These are phyloP conservation scores for Fusarium falciforme DNA, from an alignment of 2,329 filamentous ascomycete species.

Conservation along the genomic window DNA sequence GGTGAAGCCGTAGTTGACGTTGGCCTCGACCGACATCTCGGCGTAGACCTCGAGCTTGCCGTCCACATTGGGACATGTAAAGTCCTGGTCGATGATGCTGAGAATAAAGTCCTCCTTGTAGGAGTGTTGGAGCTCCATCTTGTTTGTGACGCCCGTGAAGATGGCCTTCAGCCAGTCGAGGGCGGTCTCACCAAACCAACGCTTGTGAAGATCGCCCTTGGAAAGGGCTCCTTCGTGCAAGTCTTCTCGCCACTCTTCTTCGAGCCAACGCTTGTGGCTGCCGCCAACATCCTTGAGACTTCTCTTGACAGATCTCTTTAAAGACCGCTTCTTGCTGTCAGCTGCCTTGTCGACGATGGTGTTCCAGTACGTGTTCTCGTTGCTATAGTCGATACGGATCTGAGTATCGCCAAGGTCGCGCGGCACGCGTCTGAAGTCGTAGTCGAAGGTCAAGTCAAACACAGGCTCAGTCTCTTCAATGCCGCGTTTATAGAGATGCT, in stretches of 20 bases:
- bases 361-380: constrained; percentile 53
- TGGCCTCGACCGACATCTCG: constrained; percentile 33
- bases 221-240: constrained; percentile 42
- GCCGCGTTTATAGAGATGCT: not conserved
- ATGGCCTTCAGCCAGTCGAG: constrained; percentile 45
- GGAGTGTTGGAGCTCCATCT: constrained; percentile 39
- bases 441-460: constrained; percentile 55
- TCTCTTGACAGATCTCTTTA: constrained; percentile 34
- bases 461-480: constrained; percentile 27
- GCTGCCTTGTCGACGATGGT: constrained; percentile 39
- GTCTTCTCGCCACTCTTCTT: constrained; percentile 53
- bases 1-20: constrained; percentile 45
- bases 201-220: constrained; percentile 47
- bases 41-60: constrained; percentile 29
- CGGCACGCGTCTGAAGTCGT: constrained; percentile 50
- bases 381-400: constrained; percentile 55
- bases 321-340: constrained; percentile 2
- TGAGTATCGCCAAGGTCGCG: constrained; percentile 47
- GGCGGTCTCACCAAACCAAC: constrained; percentile 49
- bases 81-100: constrained; percentile 40
- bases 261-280: constrained; percentile 51
- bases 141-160: constrained; percentile 31
- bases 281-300: constrained; percentile 43
- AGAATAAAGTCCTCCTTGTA: constrained; percentile 39
- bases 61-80: constrained; percentile 32